These are phyloP conservation scores for Neonectria punicea DNA, from an alignment of 2,329 filamentous ascomycete species.

Conservation along the genomic window DNA sequence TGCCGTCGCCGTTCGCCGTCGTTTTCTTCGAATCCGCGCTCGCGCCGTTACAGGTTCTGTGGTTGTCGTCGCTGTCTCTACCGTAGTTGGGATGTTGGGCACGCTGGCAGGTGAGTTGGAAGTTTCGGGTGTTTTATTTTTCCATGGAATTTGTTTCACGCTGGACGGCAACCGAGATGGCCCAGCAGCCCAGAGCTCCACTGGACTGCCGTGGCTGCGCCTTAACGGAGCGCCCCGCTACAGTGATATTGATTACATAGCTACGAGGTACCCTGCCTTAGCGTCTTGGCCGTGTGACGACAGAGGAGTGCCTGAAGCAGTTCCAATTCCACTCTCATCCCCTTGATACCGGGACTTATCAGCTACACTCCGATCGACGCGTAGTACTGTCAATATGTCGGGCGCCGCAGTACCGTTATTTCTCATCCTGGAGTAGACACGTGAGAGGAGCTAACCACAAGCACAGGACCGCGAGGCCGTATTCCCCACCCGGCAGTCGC, in stretches of 20 bases:
- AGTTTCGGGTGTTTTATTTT: conserved; percentile 32
- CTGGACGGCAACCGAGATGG: conserved; percentile 13
- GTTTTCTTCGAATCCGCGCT: background rate
- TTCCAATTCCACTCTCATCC: conserved; percentile 16
- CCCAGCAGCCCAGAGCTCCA: conserved; percentile 17
- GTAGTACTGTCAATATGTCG: conserved; percentile 44
- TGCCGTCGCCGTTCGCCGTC: conserved; percentile 5
- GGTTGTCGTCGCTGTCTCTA: background rate
- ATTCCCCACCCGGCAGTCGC: conserved; percentile 96
- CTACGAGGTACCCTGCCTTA: conserved; percentile 12
- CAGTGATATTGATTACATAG: conserved; percentile 27
- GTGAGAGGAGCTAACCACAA: conserved; percentile 27
- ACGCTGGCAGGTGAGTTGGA: conserved; percentile 6
- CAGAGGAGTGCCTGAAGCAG: conserved; percentile 22
- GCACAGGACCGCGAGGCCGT: conserved; percentile 89
- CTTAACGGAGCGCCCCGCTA: conserved; percentile 14
- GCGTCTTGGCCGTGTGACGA: conserved; percentile 31
- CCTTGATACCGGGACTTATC: conserved; percentile 14
- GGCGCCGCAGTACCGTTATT: conserved; percentile 43
- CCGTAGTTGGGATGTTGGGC: background rate
- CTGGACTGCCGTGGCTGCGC: background rate
- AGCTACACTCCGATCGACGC: conserved; percentile 7
- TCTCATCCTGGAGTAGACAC: background rate
- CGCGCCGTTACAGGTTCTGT: background rate
- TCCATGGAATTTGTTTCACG: conserved; percentile 31